A percentile compares a stretch with the other conserved stretches of the same genome.
These are phyloP conservation scores for Sungouiella thailandica DNA, from an alignment of 805 yeast species.

Conservation along the genomic window DNA sequence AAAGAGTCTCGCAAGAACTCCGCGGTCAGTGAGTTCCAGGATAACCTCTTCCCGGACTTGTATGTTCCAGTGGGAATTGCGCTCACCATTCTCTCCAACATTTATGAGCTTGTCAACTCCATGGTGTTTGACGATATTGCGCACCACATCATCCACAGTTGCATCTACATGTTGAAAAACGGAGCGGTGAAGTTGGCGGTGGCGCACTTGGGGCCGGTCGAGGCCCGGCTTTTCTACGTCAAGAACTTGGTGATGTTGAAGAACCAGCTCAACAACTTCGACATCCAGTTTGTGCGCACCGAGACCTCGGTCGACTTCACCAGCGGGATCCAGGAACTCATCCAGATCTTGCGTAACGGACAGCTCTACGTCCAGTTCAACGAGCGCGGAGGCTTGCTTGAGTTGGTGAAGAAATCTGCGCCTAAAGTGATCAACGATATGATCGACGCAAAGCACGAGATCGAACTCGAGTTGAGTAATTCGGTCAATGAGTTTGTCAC, in stretches of 20 bases:
- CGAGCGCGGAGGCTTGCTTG: conserved; percentile 34
- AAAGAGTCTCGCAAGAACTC: conserved; percentile 7
- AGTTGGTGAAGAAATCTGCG: conserved; percentile 59
- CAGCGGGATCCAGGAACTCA: conserved; percentile 52
- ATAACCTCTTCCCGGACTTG: conserved; percentile 39
- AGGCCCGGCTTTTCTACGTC: conserved; percentile 62
- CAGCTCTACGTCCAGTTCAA: conserved; percentile 41
- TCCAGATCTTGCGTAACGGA: conserved; percentile 32
- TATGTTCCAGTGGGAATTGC: conserved; percentile 74
- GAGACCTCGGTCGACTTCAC: conserved; percentile 79
- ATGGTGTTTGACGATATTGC: conserved; percentile 84
- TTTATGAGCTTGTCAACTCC: conserved; percentile 75
- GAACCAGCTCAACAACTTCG: conserved; percentile 66
- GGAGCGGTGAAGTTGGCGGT: conserved; percentile 45
- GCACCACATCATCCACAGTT: conserved; percentile 76
- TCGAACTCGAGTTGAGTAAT: conserved; percentile 67
- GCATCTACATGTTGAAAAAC: conserved; percentile 55
- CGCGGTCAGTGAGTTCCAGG: conserved; percentile 27
- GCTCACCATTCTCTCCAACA: conserved; percentile 63
- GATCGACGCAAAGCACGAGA: conserved; percentile 71
- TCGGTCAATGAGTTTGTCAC: conserved; percentile 67
- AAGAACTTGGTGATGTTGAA: conserved; percentile 68
- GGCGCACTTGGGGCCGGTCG: conserved; percentile 45
- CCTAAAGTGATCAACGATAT: conserved; percentile 78
- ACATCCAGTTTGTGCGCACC: conserved; percentile 67